These are phyloP conservation scores for Paraphaeosphaeria minitans DNA, from an alignment of 2,329 filamentous ascomycete genomes.

Conservation along the genomic window DNA sequence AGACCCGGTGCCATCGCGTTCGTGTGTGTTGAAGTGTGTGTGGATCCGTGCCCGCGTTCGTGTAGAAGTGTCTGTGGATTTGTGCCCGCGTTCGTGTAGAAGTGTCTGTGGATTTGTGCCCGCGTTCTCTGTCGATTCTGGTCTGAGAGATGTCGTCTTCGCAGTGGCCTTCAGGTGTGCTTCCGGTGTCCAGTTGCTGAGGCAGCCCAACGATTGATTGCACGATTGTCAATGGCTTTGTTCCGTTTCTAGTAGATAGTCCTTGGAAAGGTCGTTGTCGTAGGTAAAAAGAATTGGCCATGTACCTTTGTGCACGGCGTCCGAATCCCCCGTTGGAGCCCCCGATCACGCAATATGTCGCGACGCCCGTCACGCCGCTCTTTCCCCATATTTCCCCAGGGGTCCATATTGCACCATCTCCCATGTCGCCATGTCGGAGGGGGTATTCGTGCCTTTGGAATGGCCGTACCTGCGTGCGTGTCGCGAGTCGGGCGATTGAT, in stretches of 20 bases:
- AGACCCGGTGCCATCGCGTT: constrained; percentile 23
- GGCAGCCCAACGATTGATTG: background rate
- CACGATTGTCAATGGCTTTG: background rate
- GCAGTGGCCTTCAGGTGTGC: background rate
- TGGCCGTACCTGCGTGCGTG: constrained; percentile 4
- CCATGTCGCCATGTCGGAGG: background rate
- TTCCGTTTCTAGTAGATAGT: background rate
- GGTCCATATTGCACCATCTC: background rate
- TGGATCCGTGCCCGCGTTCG: background rate
- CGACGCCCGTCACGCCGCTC: background rate
- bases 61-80: background rate
- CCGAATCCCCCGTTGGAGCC: background rate
- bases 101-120: background rate
- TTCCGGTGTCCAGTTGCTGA: background rate
- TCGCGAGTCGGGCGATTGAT: background rate
- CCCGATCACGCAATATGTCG: constrained; percentile 9
- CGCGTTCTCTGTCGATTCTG: too few relatives aligned
- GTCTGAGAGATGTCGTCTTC: too few relatives aligned
- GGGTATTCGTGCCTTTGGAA: background rate
- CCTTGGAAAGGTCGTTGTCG: background rate
- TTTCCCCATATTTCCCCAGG: constrained; percentile 1
- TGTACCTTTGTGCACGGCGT: background rate
- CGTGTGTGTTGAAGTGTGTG: background rate
- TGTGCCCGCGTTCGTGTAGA: background rate
- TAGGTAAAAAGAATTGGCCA: background rate